Base-by-base conservation (phyloP, 176 grass and related monocot species). In the Raddia distichophylla region DNA sequence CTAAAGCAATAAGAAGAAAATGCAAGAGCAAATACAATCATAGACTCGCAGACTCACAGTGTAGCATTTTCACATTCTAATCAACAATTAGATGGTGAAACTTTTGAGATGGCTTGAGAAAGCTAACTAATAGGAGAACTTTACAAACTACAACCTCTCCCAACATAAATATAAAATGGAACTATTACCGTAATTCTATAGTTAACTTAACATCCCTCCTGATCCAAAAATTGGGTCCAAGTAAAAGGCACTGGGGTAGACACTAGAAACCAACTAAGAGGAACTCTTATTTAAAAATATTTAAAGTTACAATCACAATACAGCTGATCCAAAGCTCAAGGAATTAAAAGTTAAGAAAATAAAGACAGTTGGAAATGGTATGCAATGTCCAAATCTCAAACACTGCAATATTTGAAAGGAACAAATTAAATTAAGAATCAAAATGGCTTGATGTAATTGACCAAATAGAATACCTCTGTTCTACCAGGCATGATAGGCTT, bases 401-500 rank as follows among this genome's bases (percentile, higher is more conserved):
- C 22, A 14, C 8, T 54, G 56, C 7, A 69, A 63, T 84, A 55
- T 63, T 75, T 64, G 17, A 60, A 34, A 13, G 13, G 3, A 18
- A 44, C 3, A 59, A 32, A 74, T 56, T 46, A 76, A 69, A 67
- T 15, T 46, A 22, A 45, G 20, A 71, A 63, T 7, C 57, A 20
- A 85, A 80, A 80, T 14, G 3, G 44, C 0, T 1, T 6, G 20
- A 50, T 40, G 16, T 56, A 19, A 56, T 18, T 50, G 22, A 58
- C 59, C 19, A 81, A 75, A 64, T 58, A 71, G 44, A 85, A 76
- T 91, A 91, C 97, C 91, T 99, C 97, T 77, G 97, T 99, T 82
- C 93, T 93, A 74, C 97, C 93, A 68, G 97, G 97, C 97, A 99
- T 99, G 77, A 99, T 99, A 79, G 97, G 97, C 74, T 96, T 99